Percentiles rank a stretch among this genome's conserved stretches.
These are phyloP conservation scores for Nakaseomyces glabratus DNA, from an alignment of 1,139 yeast genomes.

Conservation along the genomic window DNA sequence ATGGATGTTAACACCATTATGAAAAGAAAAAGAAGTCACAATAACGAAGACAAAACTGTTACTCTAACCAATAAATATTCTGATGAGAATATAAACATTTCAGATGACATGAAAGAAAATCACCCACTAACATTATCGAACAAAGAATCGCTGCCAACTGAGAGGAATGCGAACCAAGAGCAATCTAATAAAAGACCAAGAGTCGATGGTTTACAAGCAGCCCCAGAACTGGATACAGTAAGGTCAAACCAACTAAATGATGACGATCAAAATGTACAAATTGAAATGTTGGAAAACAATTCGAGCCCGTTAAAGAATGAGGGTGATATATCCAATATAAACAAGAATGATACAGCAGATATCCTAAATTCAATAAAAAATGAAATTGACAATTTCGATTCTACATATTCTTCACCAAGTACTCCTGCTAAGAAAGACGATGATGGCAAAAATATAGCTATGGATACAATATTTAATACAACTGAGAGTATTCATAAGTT, in stretches of 20 bases:
- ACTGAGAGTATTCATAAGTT: conserved; percentile 6
- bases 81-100: conserved; percentile 14
- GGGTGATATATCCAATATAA: conserved; percentile 1
- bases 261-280: conserved; percentile 11
- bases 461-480: conserved; percentile 7
- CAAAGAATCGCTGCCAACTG: conserved; percentile 17
- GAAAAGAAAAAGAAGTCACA: background rate
- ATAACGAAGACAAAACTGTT: background rate
- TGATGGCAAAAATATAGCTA: conserved; percentile 5
- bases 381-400: conserved; percentile 1
- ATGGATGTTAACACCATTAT: conserved; percentile 21
- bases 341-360: conserved; percentile 6
- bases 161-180: conserved; percentile 12
- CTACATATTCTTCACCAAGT: background rate
- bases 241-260: conserved; percentile 4
- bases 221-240: conserved; percentile 14
- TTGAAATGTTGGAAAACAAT: conserved; percentile 13
- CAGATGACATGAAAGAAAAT: conserved; percentile 10
- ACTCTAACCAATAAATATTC: conserved; percentile 9
- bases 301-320: conserved; percentile 16
- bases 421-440: conserved; percentile 2
- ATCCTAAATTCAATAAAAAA: conserved; percentile 5
- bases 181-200: conserved; percentile 19
- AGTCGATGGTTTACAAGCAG: conserved; percentile 13
- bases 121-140: conserved; percentile 19